Base-by-base conservation (phyloP, 352 stramenopile species). In the Phytophthora pistaciae region DNA sequence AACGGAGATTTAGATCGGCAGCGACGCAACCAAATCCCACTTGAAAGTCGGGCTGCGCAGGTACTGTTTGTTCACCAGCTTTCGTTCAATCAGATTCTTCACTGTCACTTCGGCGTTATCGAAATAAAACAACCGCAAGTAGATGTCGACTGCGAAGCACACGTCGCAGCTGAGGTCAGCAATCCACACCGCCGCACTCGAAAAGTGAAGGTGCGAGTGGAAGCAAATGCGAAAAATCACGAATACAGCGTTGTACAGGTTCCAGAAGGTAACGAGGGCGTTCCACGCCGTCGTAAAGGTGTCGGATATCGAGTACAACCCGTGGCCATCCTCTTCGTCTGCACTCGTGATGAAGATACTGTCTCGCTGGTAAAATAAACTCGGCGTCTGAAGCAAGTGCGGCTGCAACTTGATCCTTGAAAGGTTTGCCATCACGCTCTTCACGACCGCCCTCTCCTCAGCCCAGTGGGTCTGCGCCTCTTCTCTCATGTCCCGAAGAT, bases 141-240 rank as follows among this genome's bases (percentile, higher is more conserved):
- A 80, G 14, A 93, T 77, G 36, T 93, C 85, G 2, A 74, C 21
- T 3, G 55, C 56, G 11, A 88, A 72, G 8, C 84, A 31, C 6
- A 64, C 27, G 46, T 92, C 84, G 3, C 76, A 73, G 25, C 71
- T 89, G 70, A 36, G 75, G 16, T 67, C 60, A 1, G 60, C 25
- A 23, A 77, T 60, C 60, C 67, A 60, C 38, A 90, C 59, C 0
- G 56, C 58, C 1, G 53, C 61, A 55, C 80, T 60, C 20, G 40
- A 40, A 1, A 59, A 40, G 21, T 36, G 53, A 1, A 78, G 68
- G 7, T 79, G 48, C 13, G 74, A 65, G 10, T 91, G 56, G 29
- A 93, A 93, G 29, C 74, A 75, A 21, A 93, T 81, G 3, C 85
- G 83, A 53, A 91, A 93, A 13, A 83, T 86, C 53, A 91, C 81